Conservation (phyloP, 441 rosid genomes). For the Biscutella laevigata region DNA sequence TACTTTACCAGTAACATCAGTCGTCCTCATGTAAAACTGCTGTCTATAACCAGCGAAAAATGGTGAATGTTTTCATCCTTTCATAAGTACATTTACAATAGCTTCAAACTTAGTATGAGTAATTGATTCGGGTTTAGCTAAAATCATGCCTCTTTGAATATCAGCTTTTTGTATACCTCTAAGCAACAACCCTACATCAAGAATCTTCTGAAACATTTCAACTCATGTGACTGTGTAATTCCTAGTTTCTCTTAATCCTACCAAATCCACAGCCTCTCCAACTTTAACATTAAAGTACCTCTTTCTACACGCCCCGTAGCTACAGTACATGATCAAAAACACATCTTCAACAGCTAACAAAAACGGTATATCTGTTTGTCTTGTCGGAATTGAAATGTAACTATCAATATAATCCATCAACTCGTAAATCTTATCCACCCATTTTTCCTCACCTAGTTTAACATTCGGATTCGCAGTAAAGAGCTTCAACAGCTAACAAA, state of each 20-base stretch:
- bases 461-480: slow-evolving; percentile 55
- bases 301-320: slow-evolving; percentile 86
- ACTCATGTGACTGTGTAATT: slow-evolving; percentile 63
- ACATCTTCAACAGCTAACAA: slow-evolving; percentile 81
- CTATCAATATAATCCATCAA: slow-evolving; percentile 84
- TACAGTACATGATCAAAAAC: slow-evolving; percentile 82
- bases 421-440: slow-evolving; percentile 90
- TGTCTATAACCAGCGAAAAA: slow-evolving; percentile 47
- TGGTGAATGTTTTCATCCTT: slow-evolving; percentile 74
- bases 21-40: slow-evolving; percentile 88
- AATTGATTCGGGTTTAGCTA: slow-evolving; percentile 70
- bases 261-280: slow-evolving; percentile 69
- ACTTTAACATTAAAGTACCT: slow-evolving; percentile 49
- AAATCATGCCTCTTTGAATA: slow-evolving; percentile 88
- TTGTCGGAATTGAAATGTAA: slow-evolving; percentile 75
- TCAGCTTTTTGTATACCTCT: slow-evolving; percentile 79
- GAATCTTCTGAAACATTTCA: slow-evolving; percentile 80
- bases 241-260: slow-evolving; percentile 72
- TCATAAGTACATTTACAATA: slow-evolving; percentile 81
- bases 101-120: slow-evolving; percentile 63
- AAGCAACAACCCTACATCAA: slow-evolving; percentile 83
- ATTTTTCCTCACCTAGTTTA: slow-evolving; percentile 49
- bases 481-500: slow-evolving; percentile 59
- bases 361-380: slow-evolving; percentile 75
- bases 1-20: slow-evolving; percentile 78